Conservation (phyloP, 108 stramenopile genomes). For the Mayamaea pseudoterrestris region DNA sequence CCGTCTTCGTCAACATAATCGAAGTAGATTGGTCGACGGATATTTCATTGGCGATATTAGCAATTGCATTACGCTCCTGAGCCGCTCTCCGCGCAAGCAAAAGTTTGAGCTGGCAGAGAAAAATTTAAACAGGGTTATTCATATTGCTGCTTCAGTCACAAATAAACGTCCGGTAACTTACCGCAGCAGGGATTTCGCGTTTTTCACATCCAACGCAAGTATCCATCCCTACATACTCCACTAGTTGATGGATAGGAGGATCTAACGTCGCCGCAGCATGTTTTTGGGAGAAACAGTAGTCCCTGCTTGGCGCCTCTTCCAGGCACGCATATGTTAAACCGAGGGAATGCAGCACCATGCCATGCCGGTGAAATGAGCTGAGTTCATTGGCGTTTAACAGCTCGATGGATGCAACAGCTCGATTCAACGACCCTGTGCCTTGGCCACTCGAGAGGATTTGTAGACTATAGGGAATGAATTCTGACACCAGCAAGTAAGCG, state of each 20-base stretch:
- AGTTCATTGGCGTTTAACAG: slow-evolving; percentile 44
- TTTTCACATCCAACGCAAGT: slow-evolving; percentile 7
- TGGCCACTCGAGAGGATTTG: slow-evolving; percentile 64
- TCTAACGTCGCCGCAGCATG: slow-evolving; percentile 20
- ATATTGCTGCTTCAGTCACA: no score
- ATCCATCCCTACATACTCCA: slow-evolving; percentile 20
- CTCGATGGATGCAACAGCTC: slow-evolving; percentile 59
- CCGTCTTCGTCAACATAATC: no score
- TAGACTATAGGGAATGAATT: slow-evolving; percentile 54
- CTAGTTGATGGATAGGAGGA: slow-evolving; percentile 59
- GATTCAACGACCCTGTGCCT: slow-evolving; percentile 29
- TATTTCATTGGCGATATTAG: no score
- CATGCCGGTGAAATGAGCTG: slow-evolving; percentile 42
- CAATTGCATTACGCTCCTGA: no score
- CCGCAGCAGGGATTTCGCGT: slow-evolving; percentile 15
- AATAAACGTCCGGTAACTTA: no score
- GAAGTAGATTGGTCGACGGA: no score
- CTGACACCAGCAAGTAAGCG: slow-evolving; percentile 10
- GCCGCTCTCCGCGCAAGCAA: no score
- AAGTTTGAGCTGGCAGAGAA: no score
- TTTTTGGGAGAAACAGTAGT: not conserved
- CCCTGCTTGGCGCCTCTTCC: no score
- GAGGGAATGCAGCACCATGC: slow-evolving; percentile 40
- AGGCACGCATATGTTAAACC: no score
- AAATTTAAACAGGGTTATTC: no score